Conservation (phyloP, 345 rosid species). For the Orychophragmus violaceus region DNA sequence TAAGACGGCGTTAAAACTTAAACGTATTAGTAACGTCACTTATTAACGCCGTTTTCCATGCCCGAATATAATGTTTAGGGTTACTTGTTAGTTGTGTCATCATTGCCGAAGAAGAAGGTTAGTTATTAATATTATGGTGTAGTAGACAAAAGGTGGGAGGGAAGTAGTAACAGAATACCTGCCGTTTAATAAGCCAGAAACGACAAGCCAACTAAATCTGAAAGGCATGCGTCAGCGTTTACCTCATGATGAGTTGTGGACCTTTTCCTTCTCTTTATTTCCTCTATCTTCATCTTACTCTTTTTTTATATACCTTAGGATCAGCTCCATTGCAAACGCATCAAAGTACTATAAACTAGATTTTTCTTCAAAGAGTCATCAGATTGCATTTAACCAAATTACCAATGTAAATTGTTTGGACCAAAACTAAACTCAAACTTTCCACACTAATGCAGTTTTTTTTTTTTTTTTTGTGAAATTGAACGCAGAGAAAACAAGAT, state of each 20-base stretch:
- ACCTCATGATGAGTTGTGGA: conserved; percentile 16
- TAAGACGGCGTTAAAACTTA: conserved; percentile 17
- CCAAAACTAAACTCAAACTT: too few species aligned
- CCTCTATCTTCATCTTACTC: background rate
- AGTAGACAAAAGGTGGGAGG: background rate
- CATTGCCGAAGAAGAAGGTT: conserved; percentile 4
- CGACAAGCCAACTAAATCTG: conserved; percentile 34
- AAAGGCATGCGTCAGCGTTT: conserved; percentile 28
- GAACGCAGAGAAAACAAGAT: too few species aligned
- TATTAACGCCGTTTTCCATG: background rate
- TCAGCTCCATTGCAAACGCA: too few species aligned
- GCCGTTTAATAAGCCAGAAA: conserved; percentile 31
- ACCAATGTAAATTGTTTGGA: too few species aligned
- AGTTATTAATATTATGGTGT: conserved; percentile 8
- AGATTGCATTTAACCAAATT: too few species aligned
- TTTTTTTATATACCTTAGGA: too few species aligned
- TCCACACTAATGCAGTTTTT: too few species aligned
- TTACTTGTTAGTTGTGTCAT: background rate
- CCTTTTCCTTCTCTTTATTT: background rate
- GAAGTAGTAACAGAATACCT: conserved; percentile 27
- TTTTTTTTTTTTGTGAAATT: too few species aligned
- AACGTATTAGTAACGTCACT: conserved; percentile 12
- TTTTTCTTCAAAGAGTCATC: too few species aligned
- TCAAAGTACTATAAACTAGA: too few species aligned
- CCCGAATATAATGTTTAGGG: background rate